phyloP scores from a whole-genome alignment of 1,284 basidiomycete genomes.

The Leccinum pachyderme region DNA sequence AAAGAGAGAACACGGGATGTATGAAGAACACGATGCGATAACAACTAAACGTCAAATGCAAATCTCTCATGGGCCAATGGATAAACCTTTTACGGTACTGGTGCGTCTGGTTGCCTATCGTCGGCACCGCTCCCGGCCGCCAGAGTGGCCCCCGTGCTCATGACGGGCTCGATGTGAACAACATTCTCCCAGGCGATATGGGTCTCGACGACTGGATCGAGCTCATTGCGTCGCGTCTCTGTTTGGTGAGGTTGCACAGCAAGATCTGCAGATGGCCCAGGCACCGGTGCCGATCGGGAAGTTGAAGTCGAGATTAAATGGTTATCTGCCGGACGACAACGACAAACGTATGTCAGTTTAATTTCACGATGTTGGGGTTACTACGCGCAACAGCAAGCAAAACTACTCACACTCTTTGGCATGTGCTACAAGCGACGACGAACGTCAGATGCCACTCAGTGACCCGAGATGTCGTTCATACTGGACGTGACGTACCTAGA shows the following conservation, averaged over 20 bases:
- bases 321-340: slow-evolving; percentile 38
- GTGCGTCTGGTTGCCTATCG: slow-evolving; percentile 1
- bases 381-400: background rate
- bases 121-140: slow-evolving; percentile 1
- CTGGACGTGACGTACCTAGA: slow-evolving; percentile 46
- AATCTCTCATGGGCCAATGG: background rate
- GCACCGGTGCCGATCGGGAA: slow-evolving; percentile 6
- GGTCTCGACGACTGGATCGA: background rate
- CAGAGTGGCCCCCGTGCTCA: background rate
- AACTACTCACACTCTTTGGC: slow-evolving; percentile 64
- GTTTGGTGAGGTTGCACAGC: background rate
- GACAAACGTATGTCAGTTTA: slow-evolving; percentile 4
- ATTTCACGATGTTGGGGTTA: no score
- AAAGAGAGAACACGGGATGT: background rate
- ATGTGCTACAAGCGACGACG: slow-evolving; percentile 45
- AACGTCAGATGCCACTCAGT: slow-evolving; percentile 6
- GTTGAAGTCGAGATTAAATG: slow-evolving; percentile 39
- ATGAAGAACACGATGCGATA: background rate
- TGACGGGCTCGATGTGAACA: slow-evolving; percentile 1
- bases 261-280: background rate
- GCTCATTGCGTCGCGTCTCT: slow-evolving; percentile 1
- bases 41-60: background rate
- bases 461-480: background rate
- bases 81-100: background rate
- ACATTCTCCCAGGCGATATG: background rate